Percentiles rank a stretch among this genome's conserved stretches.
phyloP scores from a whole-genome alignment of 148 eudicot species.

The Nepenthes mirabilis region DNA sequence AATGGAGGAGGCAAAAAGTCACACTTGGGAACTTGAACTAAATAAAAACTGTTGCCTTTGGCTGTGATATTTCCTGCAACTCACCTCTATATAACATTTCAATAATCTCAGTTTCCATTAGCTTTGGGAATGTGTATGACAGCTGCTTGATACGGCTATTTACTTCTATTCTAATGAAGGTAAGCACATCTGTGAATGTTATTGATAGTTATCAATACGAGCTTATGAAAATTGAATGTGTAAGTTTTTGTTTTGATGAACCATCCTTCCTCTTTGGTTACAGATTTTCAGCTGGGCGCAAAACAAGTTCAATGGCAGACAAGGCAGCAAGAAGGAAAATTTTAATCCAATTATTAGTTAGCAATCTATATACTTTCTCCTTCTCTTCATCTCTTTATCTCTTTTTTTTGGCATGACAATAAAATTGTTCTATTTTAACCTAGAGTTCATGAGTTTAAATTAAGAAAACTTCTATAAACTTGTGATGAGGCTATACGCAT shows the following conservation, averaged over 20 bases:
- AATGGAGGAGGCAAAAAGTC: not conserved
- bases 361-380: not conserved
- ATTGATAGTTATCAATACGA: too few species aligned
- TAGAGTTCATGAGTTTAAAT: too few species aligned
- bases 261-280: slow-evolving; percentile 1
- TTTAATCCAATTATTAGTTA: slow-evolving; percentile 7
- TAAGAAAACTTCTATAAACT: too few species aligned
- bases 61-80: not conserved
- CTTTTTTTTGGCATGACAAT: not conserved
- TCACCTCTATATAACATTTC: not conserved
- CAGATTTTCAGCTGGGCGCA: slow-evolving; percentile 63
- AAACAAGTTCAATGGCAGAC: slow-evolving; percentile 37
- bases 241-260: too few species aligned
- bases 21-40: not conserved
- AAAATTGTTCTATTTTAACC: too few species aligned
- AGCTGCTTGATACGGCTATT: not conserved
- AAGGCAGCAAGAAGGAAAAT: slow-evolving; percentile 16
- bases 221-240: too few species aligned
- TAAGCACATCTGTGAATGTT: too few species aligned
- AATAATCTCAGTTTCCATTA: not conserved
- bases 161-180: too few species aligned
- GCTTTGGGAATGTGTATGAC: not conserved
- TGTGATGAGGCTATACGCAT: too few species aligned
- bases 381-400: not conserved
- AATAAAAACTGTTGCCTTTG: too few species aligned